Conservation (phyloP, 441 rosid genomes). For the Manihot esculenta region DNA sequence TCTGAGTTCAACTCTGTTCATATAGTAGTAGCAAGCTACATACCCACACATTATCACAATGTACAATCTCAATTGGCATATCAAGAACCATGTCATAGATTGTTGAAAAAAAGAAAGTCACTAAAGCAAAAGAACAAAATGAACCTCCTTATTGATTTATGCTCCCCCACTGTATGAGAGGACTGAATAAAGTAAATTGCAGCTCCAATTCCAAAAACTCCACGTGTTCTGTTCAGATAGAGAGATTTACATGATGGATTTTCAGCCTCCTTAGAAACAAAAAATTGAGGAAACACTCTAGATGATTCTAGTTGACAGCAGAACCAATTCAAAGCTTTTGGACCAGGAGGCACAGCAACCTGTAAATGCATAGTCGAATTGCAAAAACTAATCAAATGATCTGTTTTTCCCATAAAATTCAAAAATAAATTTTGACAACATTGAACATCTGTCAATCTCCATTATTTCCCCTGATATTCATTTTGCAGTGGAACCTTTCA, state of each 20-base stretch:
- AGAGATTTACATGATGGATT: slow-evolving; percentile 54
- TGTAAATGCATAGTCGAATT: slow-evolving; percentile 26
- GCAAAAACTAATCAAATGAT: background rate
- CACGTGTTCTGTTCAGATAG: slow-evolving; percentile 52
- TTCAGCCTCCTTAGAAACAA: slow-evolving; percentile 61
- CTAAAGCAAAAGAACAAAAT: slow-evolving; percentile 17
- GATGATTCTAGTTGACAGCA: slow-evolving; percentile 62
- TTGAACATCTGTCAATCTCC: background rate
- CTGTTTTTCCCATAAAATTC: no score
- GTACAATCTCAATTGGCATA: background rate
- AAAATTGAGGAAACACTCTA: slow-evolving; percentile 70
- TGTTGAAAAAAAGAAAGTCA: background rate
- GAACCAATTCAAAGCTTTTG: slow-evolving; percentile 84
- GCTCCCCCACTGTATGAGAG: slow-evolving; percentile 29
- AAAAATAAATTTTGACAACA: background rate
- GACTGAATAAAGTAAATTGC: slow-evolving; percentile 61
- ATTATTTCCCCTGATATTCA: background rate
- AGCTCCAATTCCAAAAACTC: slow-evolving; percentile 78
- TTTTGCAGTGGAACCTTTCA: no score
- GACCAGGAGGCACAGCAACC: slow-evolving; percentile 90
- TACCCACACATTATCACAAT: background rate
- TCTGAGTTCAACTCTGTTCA: background rate
- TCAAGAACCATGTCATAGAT: background rate
- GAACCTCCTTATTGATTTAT: slow-evolving; percentile 50
- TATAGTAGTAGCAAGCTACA: background rate